These are phyloP conservation scores for Termitomyces sp. DNA, from an alignment of 768 basidiomycete species.

Conservation along the genomic window DNA sequence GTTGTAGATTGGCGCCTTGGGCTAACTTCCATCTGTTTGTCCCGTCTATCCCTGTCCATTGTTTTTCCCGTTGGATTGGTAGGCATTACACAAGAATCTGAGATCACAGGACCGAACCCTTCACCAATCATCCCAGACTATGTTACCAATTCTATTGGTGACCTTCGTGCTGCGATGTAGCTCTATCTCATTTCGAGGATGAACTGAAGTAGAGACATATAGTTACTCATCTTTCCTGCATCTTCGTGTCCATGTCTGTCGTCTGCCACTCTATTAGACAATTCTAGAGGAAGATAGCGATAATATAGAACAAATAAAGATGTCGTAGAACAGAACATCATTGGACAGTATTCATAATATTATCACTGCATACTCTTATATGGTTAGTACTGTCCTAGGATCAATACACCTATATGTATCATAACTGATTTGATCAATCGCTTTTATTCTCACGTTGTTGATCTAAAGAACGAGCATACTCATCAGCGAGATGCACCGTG, in stretches of 20 bases:
- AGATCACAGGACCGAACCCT: conserved; percentile 66
- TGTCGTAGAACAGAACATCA: not conserved
- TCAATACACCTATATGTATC: conserved; percentile 4
- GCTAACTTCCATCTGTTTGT: not conserved
- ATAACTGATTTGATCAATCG: conserved; percentile 2
- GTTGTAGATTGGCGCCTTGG: not conserved
- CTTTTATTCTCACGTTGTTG: conserved; percentile 11
- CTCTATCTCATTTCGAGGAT: not conserved
- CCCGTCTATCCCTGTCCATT: not conserved
- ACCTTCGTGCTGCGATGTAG: conserved; percentile 45
- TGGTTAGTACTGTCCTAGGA: not conserved
- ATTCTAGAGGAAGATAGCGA: not conserved
- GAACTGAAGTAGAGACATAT: not conserved
- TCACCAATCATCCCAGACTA: conserved; percentile 76
- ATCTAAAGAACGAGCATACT: conserved; percentile 23
- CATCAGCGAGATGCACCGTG: conserved; percentile 29
- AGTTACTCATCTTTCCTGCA: not conserved
- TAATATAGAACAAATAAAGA: not conserved
- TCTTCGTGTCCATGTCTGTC: no score
- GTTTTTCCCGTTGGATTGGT: not conserved
- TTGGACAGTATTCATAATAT: not conserved
- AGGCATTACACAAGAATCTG: conserved; percentile 77
- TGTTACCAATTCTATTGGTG: conserved; percentile 76
- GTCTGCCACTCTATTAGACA: not conserved
- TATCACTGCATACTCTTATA: not conserved